Percentiles rank a stretch among this genome's conserved stretches.
phyloP scores from a whole-genome alignment of 1,139 yeast genomes.

The Kodamaea sp. region DNA sequence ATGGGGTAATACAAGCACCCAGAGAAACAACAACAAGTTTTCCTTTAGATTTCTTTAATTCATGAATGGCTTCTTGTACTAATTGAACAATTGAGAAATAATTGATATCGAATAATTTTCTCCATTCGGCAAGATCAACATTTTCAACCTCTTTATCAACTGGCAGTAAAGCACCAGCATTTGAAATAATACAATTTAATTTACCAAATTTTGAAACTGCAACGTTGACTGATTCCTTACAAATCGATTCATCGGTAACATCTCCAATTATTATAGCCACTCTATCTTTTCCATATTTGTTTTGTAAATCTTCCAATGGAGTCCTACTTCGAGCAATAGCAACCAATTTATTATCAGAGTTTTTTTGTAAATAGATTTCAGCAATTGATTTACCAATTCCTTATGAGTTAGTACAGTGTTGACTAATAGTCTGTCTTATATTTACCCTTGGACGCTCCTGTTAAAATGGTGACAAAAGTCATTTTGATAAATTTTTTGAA shows the following conservation, averaged over 20 bases:
- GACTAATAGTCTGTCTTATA: conserved; percentile 3
- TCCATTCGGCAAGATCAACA: conserved; percentile 57
- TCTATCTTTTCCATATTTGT: conserved; percentile 44
- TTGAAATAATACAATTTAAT: conserved; percentile 69
- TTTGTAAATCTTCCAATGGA: conserved; percentile 41
- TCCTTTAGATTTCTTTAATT: conserved; percentile 55
- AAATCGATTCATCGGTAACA: conserved; percentile 43
- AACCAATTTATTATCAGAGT: conserved; percentile 39
- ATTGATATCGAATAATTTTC: conserved; percentile 65
- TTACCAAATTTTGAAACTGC: conserved; percentile 55
- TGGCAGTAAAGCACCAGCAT: conserved; percentile 87
- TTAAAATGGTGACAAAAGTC: conserved; percentile 45
- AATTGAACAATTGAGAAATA: conserved; percentile 71
- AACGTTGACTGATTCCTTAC: conserved; percentile 38
- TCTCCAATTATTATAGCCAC: conserved; percentile 67
- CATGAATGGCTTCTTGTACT: conserved; percentile 55
- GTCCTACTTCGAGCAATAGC: conserved; percentile 69
- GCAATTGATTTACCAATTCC: conserved; percentile 82
- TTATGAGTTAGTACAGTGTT: conserved; percentile 16
- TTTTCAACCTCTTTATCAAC: conserved; percentile 51
- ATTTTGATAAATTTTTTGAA: conserved; percentile 1
- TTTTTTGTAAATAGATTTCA: conserved; percentile 40
- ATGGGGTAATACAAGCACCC: conserved; percentile 68
- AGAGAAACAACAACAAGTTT: conserved; percentile 74
- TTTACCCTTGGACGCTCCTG: conserved; percentile 66